A percentile compares a stretch with the other conserved stretches of the same genome.
phyloP scores from a whole-genome alignment of 1,139 yeast genomes.

The Yamadazyma jaroonii region DNA sequence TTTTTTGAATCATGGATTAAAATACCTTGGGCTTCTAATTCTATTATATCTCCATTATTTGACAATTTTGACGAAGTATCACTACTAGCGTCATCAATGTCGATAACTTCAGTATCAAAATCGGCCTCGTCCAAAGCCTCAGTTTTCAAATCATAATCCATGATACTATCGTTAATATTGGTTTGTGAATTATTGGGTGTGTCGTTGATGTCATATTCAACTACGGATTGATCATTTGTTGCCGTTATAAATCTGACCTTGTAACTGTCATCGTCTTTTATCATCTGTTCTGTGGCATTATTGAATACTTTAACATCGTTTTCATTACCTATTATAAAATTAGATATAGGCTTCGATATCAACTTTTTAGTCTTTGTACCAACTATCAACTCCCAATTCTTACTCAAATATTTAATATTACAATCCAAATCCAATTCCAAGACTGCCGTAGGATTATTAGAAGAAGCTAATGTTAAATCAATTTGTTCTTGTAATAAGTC shows the following conservation, averaged over 20 bases:
- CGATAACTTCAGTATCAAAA: slow-evolving; percentile 6
- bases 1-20: slow-evolving; percentile 64
- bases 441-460: slow-evolving; percentile 75
- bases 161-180: slow-evolving; percentile 2
- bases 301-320: slow-evolving; percentile 67
- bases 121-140: neutral
- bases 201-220: slow-evolving; percentile 13
- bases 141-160: slow-evolving; percentile 1
- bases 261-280: slow-evolving; percentile 70
- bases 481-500: slow-evolving; percentile 39
- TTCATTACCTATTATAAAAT: slow-evolving; percentile 61
- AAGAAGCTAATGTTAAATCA: slow-evolving; percentile 55
- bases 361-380: slow-evolving; percentile 63
- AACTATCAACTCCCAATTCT: slow-evolving; percentile 73
- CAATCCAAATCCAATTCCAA: slow-evolving; percentile 83
- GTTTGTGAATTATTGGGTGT: slow-evolving; percentile 28
- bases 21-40: slow-evolving; percentile 95
- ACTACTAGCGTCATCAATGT: slow-evolving; percentile 11
- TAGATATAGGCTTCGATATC: slow-evolving; percentile 57
- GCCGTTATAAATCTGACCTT: slow-evolving; percentile 69
- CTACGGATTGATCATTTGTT: slow-evolving; percentile 32
- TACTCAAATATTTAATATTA: slow-evolving; percentile 67
- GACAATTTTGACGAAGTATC: slow-evolving; percentile 35
- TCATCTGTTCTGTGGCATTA: slow-evolving; percentile 71
- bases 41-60: slow-evolving; percentile 60